Base-by-base conservation (phyloP, 495 filamentous ascomycete species). In the Tuber brumale region DNA sequence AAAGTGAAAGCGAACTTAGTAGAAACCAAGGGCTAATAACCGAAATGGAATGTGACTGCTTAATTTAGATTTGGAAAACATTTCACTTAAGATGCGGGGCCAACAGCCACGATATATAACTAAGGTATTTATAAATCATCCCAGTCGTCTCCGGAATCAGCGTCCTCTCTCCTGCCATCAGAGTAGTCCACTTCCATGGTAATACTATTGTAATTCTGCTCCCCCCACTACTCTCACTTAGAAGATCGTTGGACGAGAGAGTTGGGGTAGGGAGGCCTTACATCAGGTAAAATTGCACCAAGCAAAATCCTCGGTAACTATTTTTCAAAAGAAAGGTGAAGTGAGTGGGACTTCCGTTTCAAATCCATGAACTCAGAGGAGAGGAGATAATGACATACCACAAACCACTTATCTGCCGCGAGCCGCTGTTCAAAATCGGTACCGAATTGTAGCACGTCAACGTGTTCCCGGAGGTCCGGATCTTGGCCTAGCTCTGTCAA, bases 401-500 rank as follows among this genome's bases (percentile, higher is more conserved):
- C 46, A 51, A 51, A 23, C 46, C 46, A 51, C 46, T 51, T 51
- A 8, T 51, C 46, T 51, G 19, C 3, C 46, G 3, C n/a, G n/a
- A n/a, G 3, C 21, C 8, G 46, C 19, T 6, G 46, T 23, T 51
- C 21, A 21, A 51, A 21, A 51, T 51, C 46, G 21, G 7, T 23
- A 23, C 23, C 21, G 46, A 8, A 3, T 1, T 19, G 46, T 2
- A 51, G 19, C 21, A 51, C 46, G 21, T 92, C 90, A 70, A 92
- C 86, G 82, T 90, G 80, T 8, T 81, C 75, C 10, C 90, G 89
- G 77, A 92, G 86, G 37, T 81, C 80, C 19, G 44, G 31, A 76
- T 92, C 89, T 70, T 88, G 86, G 79, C 92, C 90, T 19, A 92
- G 84, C 70, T 86, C 86, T 10, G 81, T 82, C 39, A 92, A 84